Evolutionary conservation across 1,139 yeast genomes (phyloP), one percentile per base, ranked within the genome.

Genomic region (Geotrichum carabidarum): DNA sequence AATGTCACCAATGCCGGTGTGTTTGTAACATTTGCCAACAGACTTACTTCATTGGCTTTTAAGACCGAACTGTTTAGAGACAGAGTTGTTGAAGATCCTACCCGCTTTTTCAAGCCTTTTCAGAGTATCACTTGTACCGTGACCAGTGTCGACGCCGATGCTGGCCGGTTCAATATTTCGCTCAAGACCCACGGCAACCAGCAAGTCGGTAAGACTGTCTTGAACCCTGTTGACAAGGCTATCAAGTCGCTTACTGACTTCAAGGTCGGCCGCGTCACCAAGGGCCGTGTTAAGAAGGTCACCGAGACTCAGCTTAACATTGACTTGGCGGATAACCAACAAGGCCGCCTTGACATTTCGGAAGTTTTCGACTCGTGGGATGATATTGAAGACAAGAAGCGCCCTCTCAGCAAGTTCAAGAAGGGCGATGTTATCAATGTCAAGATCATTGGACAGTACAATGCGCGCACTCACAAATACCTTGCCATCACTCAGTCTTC

Each of bases 1-100:
- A 83, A 90, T 31, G 83, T 88, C 32, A 80, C 77, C 53, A 77
- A 78, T 67, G 59, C 61, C 30, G 98, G 98, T 61, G 76, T 89
- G 32, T 91, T 93, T 68, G 86, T 93, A 56, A 80, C 86, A 0
- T 93, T 93, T 70, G 90, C 84, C 58, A 86, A 86, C 60, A 81
- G 79, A 54, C 78, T 91, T 61, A 86, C 90, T 35, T 98, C 97
- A 48, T 77, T 93, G 62, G 86, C 89, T 2, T 78, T 87, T 61
- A 89, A 93, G 57, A 83, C 84, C 66, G 84, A 84, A 64, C 84
- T 91, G 15, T 77, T 81, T 17, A 80, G 79, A 47, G 75, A 77
- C 53, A 76, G 76, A 42, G 77, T 76, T 46, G 81, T 79, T 32
- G 84, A 56, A 5, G 63, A 84, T 62, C 76, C 87, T 54, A 74